Evolutionary conservation across 257 asterid species (phyloP), one percentile per base, ranked within the genome.

Genomic region (Fraxinus quadrangulata): DNA sequence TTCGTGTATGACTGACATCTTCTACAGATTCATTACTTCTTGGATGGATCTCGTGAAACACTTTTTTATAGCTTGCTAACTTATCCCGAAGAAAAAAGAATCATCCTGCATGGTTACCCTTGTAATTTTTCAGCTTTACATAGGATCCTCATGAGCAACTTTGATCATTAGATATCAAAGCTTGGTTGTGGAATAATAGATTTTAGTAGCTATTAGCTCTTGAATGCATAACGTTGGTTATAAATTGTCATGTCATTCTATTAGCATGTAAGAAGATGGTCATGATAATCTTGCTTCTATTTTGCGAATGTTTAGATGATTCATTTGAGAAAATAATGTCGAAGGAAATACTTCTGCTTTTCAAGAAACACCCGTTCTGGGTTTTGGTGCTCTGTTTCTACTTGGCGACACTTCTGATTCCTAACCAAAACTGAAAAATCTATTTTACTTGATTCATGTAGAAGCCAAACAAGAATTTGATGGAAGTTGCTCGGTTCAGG

Each of bases 381-480:
- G 10, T 28, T 2, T 23, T 66, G 3, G 28, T 21, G 31, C 6
- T 63, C 4, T 23, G 5, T 77, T 76, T 26, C 26, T 78, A 63
- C 73, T 66, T 54, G 0, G 21, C 70, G 74, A 71, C 36, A 42
- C 75, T 56, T 80, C 68, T 76, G 36, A 79, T 36, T 77, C 39
- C 72, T 56, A 75, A 26, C 69, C 36, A 63, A 10, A 11, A 63
- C 69, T 24, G 33, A 63, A 63, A 42, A 63, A 63, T 63, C 69
- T 59, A 63, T 23, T 63, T 63, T 16, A 63, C 36, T 63, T 63
- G 3, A 56, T 56, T n/a, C 10, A 63, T 68, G 59, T 87, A 95
- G 99, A 90, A 77, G 91, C 92, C 39, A 91, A 91, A 86, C 86
- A 86, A 81, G 92, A 92, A 68, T 95, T 93, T 78, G 87, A 82